Base-by-base conservation (phyloP, 1,284 basidiomycete species). In the Heterobasidion occidentale region DNA sequence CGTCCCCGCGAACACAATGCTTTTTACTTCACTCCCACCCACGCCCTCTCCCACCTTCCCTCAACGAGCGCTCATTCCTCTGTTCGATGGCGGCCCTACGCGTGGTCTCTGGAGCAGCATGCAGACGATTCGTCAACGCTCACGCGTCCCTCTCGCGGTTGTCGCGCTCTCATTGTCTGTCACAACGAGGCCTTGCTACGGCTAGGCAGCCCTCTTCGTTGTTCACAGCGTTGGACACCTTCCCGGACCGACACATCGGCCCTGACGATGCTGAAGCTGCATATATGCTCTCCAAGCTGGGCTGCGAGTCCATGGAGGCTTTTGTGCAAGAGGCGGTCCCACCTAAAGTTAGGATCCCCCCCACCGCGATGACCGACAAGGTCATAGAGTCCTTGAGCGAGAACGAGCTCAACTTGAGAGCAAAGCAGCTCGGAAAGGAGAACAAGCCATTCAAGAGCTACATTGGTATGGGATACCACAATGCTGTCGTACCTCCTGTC, bases 391-490 rank as follows among this genome's bases (percentile, higher is more conserved):
- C 90, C 0, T 76, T 92, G 58, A 92, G 90, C 69, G 97, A 99
- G 74, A 84, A 88, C 14, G 89, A 99, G 74, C 78, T 99, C 46
- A 77, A 87, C 55, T 73, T 77, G 47, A 78, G 92, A 53, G 94
- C 90, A 2, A 86, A 86, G 66, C 80, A 84, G 64, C 76, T 98
- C 27, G 94, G 87, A 17, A 72, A 69, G 36, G 77, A 84, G 71
- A 98, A 99, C 74, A 84, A 86, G 72, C 75, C 81, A 8, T 88
- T 88, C 73, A 93, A 90, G 78, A 94, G 87, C 67, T 96, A 94
- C 70, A 99, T 98, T 68, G 96, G 96, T 47, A 94, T 98, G 94
- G 96, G 96, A 12, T 98, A 99, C 73, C 91, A 96, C 68, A 90
- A 88, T 66, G 93, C 94, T 17, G 92, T 96, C 36, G 91, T 96